Evolutionary conservation across 83 land plant genomes (phyloP).

Genomic region (Picea abies): DNA sequence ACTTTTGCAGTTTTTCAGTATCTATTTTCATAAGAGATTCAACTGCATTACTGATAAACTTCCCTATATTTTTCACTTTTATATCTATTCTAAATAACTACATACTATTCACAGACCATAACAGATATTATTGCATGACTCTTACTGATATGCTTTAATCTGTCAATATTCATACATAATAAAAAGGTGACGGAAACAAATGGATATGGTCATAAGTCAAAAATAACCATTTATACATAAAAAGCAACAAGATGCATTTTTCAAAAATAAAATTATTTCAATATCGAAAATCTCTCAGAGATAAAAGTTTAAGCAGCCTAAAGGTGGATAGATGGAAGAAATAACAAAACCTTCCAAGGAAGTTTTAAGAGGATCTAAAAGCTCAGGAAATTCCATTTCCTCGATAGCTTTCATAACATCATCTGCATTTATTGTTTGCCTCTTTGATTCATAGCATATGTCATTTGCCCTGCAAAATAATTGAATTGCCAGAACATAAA

Average conservation of each 20-base stretch:
- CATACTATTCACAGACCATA: background rate
- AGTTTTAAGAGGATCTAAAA: slow-evolving; percentile 66
- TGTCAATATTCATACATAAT: background rate
- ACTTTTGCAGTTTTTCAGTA: background rate
- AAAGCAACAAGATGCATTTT: no score
- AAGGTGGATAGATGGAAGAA: background rate
- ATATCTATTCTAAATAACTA: background rate
- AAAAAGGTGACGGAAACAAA: no score
- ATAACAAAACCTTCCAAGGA: slow-evolving; percentile 61
- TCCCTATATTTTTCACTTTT: background rate
- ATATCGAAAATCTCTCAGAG: no score
- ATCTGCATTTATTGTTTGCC: slow-evolving; percentile 92
- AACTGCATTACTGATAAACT: background rate
- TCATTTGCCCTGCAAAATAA: slow-evolving; percentile 80
- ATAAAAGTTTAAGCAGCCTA: no score
- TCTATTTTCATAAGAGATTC: background rate
- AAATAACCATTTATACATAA: no score
- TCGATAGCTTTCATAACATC: slow-evolving; percentile 93
- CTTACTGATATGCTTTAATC: background rate
- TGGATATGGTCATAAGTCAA: no score
- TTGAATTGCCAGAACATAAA: background rate
- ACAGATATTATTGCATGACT: background rate
- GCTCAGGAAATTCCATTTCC: slow-evolving; percentile 87
- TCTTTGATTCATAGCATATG: slow-evolving; percentile 86
- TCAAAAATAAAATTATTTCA: no score